phyloP scores from a whole-genome alignment of 1,284 basidiomycete species.

The Ganoderma resinaceum region DNA sequence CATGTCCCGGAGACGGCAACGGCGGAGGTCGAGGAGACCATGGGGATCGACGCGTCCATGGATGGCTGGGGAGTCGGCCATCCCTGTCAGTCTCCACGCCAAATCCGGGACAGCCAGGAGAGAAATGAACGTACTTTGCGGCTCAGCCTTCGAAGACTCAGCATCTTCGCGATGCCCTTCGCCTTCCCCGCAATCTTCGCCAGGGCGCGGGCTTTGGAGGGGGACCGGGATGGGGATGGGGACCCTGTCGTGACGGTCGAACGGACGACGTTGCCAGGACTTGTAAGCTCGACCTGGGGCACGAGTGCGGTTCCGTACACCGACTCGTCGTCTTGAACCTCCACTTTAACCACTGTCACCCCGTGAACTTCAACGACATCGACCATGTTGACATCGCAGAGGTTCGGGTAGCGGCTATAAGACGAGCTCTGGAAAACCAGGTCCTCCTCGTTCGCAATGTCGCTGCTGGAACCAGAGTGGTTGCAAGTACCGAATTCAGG shows the following conservation, averaged over 20 bases:
- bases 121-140: constrained; percentile 11
- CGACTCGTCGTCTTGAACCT: neutral
- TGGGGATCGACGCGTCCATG: neutral
- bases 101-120: neutral
- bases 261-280: neutral
- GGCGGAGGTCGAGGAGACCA: neutral
- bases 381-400: neutral
- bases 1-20: constrained; percentile 4
- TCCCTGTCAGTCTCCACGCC: neutral
- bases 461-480: neutral
- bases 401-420: neutral
- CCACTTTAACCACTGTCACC: neutral
- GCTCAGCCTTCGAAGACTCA: constrained; percentile 11
- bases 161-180: constrained; percentile 21
- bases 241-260: neutral
- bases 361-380: neutral
- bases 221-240: constrained; percentile 2
- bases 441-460: neutral
- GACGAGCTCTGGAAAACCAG: neutral
- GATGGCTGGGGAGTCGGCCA: neutral
- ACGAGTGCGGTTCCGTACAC: neutral
- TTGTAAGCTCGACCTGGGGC: constrained; percentile 4
- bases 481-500: neutral
- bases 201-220: constrained; percentile 9
- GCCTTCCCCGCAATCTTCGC: constrained; percentile 23